phyloP scores from a whole-genome alignment of 441 rosid genomes.

The Populus tomentosa region DNA sequence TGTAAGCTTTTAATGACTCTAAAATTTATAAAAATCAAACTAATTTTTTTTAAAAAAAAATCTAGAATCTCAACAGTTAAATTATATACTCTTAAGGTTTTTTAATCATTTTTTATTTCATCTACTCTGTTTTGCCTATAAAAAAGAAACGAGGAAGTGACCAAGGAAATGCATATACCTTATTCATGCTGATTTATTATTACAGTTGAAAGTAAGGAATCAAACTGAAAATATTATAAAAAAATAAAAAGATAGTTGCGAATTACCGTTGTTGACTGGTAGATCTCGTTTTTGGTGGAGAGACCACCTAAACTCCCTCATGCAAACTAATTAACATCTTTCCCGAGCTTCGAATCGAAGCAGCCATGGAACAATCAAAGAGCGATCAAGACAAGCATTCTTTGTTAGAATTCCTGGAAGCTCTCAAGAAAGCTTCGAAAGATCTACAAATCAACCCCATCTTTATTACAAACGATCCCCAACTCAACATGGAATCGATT shows the following conservation, averaged over 20 bases:
- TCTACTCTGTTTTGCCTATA: no score
- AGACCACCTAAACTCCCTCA: neutral
- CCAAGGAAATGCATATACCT: no score
- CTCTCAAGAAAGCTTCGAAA: constrained; percentile 32
- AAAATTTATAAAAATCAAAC: no score
- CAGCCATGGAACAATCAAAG: constrained; percentile 23
- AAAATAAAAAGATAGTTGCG: neutral
- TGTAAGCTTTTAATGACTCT: accelerated
- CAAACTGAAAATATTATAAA: neutral
- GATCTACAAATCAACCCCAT: constrained; percentile 37
- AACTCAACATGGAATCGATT: constrained; percentile 20
- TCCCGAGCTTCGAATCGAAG: constrained; percentile 5
- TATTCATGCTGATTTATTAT: constrained; percentile 4
- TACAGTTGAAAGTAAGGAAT: neutral
- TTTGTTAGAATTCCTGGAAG: constrained; percentile 18
- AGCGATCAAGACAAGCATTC: neutral
- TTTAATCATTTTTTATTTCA: no score
- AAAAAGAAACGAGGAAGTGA: no score
- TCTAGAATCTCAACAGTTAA: accelerated
- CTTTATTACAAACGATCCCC: constrained; percentile 27
- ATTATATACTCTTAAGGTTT: no score
- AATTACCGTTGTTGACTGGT: constrained; percentile 14
- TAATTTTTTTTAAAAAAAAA: no score
- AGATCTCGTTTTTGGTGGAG: constrained; percentile 7
- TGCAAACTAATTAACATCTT: neutral